Evolutionary conservation across 306 rosid genomes (phyloP).

Genomic region (Abrus precatorius): DNA sequence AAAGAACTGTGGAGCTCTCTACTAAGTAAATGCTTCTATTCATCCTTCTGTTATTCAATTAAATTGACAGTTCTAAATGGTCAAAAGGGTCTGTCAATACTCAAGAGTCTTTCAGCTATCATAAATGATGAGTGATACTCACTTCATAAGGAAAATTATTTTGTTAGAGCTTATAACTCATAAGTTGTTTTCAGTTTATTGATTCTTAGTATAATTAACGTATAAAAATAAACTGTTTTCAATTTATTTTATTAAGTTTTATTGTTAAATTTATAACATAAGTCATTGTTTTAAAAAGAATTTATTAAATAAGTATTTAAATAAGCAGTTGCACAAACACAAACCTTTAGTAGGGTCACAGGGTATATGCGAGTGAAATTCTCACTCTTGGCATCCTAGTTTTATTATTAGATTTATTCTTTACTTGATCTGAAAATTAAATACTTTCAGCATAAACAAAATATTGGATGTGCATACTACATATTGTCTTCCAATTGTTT

Average conservation of each 20-base stretch:
- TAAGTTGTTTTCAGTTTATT: too few species aligned
- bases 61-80: not conserved
- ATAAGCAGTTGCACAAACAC: too few species aligned
- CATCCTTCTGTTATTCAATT: not conserved
- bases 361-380: not conserved
- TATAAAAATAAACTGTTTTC: too few species aligned
- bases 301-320: too few species aligned
- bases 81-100: slow-evolving; percentile 2
- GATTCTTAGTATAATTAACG: too few species aligned
- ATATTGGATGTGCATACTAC: not conserved
- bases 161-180: not conserved
- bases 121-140: not conserved
- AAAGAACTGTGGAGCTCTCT: slow-evolving; percentile 2
- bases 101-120: not conserved
- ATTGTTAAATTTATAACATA: too few species aligned
- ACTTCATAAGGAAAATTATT: not conserved
- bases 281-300: too few species aligned
- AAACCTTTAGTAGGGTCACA: too few species aligned
- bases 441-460: not conserved
- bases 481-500: not conserved
- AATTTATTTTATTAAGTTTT: too few species aligned
- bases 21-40: not conserved
- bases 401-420: not conserved
- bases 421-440: not conserved
- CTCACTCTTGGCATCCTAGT: slow-evolving; percentile 23